A percentile compares a stretch with the other conserved stretches of the same genome.
phyloP scores from a whole-genome alignment of 2,329 filamentous ascomycete genomes.

The Phaeosphaeria sp. region DNA sequence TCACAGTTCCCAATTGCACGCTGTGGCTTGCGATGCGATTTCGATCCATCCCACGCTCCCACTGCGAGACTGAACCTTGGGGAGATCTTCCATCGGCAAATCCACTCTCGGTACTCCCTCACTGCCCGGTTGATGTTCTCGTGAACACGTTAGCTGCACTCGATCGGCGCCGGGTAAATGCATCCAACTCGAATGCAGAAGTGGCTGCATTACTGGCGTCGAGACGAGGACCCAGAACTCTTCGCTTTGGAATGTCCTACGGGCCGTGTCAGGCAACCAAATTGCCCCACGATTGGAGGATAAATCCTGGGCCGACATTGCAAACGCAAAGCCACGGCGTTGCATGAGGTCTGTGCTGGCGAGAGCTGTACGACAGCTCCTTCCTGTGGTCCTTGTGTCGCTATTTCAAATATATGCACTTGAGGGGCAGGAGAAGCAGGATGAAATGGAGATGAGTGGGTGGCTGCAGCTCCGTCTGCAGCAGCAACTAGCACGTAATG shows the following conservation, averaged over 20 bases:
- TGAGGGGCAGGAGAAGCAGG: neutral
- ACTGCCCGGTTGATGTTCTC: conserved; percentile 5
- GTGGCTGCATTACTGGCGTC: conserved; percentile 18
- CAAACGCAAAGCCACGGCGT: neutral
- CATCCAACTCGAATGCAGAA: conserved; percentile 11
- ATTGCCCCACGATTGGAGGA: conserved; percentile 25
- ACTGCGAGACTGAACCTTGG: conserved; percentile 11
- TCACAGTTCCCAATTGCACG: conserved; percentile 1
- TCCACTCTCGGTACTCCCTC: conserved; percentile 6
- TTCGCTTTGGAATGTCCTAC: conserved; percentile 9
- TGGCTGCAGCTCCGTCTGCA: conserved; percentile 9
- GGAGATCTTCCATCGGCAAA: conserved; percentile 15
- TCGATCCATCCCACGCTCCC: conserved; percentile 10
- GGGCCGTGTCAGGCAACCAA: neutral
- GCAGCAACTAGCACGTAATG: conserved; percentile 18
- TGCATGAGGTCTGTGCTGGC: neutral
- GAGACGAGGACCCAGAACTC: conserved; percentile 5
- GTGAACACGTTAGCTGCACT: neutral
- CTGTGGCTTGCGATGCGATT: neutral
- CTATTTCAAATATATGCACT: neutral
- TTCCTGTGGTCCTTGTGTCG: conserved; percentile 4
- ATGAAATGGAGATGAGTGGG: neutral
- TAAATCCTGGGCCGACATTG: conserved; percentile 6
- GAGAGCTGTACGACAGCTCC: neutral
- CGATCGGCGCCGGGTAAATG: conserved; percentile 24